These are phyloP conservation scores for Ciborinia camelliae DNA, from an alignment of 2,329 filamentous ascomycete species.

Conservation along the genomic window DNA sequence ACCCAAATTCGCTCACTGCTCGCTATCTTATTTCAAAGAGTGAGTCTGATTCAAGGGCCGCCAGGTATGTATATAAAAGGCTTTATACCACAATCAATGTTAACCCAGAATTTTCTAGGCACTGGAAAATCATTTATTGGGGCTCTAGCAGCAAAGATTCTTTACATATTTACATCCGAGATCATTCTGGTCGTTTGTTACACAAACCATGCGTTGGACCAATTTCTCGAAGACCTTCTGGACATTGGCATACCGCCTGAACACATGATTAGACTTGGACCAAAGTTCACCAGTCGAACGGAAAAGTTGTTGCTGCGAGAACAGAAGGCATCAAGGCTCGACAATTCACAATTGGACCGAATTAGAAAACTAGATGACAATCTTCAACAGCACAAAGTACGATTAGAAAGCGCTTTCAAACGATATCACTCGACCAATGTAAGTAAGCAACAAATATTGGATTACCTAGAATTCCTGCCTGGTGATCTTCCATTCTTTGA, in stretches of 20 bases:
- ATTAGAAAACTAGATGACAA: conserved; percentile 44
- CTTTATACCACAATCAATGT: neutral
- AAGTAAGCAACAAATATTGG: conserved; percentile 37
- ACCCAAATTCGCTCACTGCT: conserved; percentile 58
- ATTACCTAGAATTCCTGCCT: conserved; percentile 51
- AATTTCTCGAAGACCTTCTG: conserved; percentile 63
- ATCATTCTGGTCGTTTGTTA: conserved; percentile 63
- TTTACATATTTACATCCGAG: conserved; percentile 49
- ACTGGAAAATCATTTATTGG: conserved; percentile 77
- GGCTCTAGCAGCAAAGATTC: conserved; percentile 54
- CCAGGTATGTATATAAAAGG: conserved; percentile 47
- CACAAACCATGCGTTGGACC: conserved; percentile 64
- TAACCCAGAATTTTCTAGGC: conserved; percentile 43
- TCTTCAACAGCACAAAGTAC: conserved; percentile 35
- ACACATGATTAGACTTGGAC: conserved; percentile 60
- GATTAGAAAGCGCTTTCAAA: conserved; percentile 28
- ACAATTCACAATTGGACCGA: conserved; percentile 39
- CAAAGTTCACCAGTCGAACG: conserved; percentile 53
- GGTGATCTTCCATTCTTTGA: conserved; percentile 51
- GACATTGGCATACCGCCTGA: conserved; percentile 51
- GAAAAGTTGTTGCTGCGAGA: conserved; percentile 46
- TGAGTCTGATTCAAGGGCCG: conserved; percentile 68
- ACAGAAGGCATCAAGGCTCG: conserved; percentile 40
- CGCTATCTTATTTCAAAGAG: conserved; percentile 48
- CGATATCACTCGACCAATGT: conserved; percentile 24